These are phyloP conservation scores for Penicillium sp. DNA, from an alignment of 2,329 filamentous ascomycete genomes.

Conservation along the genomic window DNA sequence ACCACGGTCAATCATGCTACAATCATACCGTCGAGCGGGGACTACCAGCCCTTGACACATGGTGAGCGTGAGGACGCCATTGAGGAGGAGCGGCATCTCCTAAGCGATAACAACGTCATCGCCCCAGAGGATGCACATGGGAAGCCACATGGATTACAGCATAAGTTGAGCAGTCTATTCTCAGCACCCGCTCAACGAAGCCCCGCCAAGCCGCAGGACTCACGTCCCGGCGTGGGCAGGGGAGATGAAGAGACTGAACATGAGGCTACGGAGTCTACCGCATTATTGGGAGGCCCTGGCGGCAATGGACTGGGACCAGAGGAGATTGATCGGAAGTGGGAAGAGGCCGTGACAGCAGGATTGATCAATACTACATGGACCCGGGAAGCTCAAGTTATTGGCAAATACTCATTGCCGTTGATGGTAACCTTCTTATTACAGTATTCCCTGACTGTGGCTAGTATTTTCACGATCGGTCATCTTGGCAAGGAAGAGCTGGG, in stretches of 20 bases:
- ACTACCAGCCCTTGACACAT: slow-evolving; percentile 45
- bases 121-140: slow-evolving; percentile 45
- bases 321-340: slow-evolving; percentile 68
- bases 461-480: slow-evolving; percentile 70
- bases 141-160: slow-evolving; percentile 17
- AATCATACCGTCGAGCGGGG: slow-evolving; percentile 51
- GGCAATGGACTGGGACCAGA: slow-evolving; percentile 49
- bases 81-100: slow-evolving; percentile 53
- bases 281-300: slow-evolving; percentile 44
- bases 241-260: slow-evolving; percentile 5
- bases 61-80: slow-evolving; percentile 51
- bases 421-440: slow-evolving; percentile 71
- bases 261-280: slow-evolving; percentile 43
- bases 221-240: slow-evolving; percentile 6
- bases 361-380: slow-evolving; percentile 86
- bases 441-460: slow-evolving; percentile 76
- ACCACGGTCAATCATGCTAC: slow-evolving; percentile 65
- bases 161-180: slow-evolving; percentile 24
- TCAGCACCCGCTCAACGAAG: slow-evolving; percentile 11
- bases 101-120: slow-evolving; percentile 56
- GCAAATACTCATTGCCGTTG: slow-evolving; percentile 63
- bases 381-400: slow-evolving; percentile 76
- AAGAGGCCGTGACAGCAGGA: slow-evolving; percentile 73
- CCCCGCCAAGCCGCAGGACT: slow-evolving; percentile 10
- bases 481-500: slow-evolving; percentile 66